Base-by-base conservation (phyloP, 495 filamentous ascomycete species). In the Chaetomium cochliodes region DNA sequence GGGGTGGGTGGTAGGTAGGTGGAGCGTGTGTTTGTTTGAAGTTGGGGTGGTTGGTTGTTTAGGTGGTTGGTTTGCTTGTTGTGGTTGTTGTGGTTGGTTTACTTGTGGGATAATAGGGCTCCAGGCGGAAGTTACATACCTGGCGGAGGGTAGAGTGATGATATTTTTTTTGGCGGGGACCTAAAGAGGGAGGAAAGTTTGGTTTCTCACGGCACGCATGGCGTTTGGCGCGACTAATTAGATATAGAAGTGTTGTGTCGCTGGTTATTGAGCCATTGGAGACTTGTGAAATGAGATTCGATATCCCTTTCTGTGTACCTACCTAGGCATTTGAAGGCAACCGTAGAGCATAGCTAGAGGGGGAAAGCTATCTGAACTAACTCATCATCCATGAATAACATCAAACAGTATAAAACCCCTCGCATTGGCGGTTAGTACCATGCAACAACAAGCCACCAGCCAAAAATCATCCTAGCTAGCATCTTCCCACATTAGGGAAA, bases 1-100 rank as follows among this genome's bases (percentile, higher is more conserved):
- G 88, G 89, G 89, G 87, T 73, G 85, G 85, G 22, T 91, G 88
- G 89, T 83, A 30, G 28, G 28, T 30, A 30, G 28, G 28, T 30
- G 28, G 28, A 72, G 60, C 11, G 12, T 13, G 1, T 18, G 8
- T 5, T 2, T 33, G n/a, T n/a, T 12, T 13, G 5, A 37, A 30
- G 15, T 0, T 55, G 26, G n/a, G 16, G 6, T 51, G 18, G 18
- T 26, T 5, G 5, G 18, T 65, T 52, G 39, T 5, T 41, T 33
- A 51, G 12, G 16, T 23, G 20, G 33, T 41, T 41, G 13, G 39
- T 5, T 16, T 44, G 13, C 33, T 37, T 37, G 33, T 37, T 37
- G 33, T 37, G 41, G 41, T 2, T 22, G n/a, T 33, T 44, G 53
- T 2, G 33, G 33, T n/a, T n/a, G n/a, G n/a, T n/a, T n/a, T n/a